phyloP scores from a whole-genome alignment of 2,329 filamentous ascomycete genomes.

The Phoma sp. region DNA sequence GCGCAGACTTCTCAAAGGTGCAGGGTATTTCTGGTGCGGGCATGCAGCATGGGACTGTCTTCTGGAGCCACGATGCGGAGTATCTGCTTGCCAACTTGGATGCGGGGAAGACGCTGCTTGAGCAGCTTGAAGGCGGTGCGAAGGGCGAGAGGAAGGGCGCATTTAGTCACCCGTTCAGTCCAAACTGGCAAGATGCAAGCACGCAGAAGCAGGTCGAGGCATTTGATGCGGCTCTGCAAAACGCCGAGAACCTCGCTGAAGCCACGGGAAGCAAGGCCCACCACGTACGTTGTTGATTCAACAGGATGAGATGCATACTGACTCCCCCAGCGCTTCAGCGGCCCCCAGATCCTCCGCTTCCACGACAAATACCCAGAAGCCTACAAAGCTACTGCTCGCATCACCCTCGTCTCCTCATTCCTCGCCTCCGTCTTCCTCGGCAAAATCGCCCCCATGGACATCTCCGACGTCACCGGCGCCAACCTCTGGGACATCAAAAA shows the following conservation, averaged over 20 bases:
- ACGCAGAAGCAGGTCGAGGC: slow-evolving; percentile 90
- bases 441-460: slow-evolving; percentile 85
- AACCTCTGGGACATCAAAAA: slow-evolving; percentile 91
- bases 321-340: slow-evolving; percentile 81
- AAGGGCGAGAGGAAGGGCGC: slow-evolving; percentile 59
- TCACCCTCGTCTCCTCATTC: slow-evolving; percentile 95
- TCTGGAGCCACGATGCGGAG: slow-evolving; percentile 80
- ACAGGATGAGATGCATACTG: not conserved
- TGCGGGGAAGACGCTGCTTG: slow-evolving; percentile 67
- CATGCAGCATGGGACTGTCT: slow-evolving; percentile 97
- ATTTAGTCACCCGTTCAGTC: slow-evolving; percentile 85
- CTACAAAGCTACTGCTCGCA: slow-evolving; percentile 80
- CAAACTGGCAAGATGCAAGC: slow-evolving; percentile 98
- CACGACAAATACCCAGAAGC: slow-evolving; percentile 79
- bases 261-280: slow-evolving; percentile 92
- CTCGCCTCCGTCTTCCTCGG: slow-evolving; percentile 90
- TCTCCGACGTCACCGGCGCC: slow-evolving; percentile 94
- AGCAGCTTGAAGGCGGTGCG: slow-evolving; percentile 66
- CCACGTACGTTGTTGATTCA: slow-evolving; percentile 68
- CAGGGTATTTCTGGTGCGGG: slow-evolving; percentile 88
- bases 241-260: slow-evolving; percentile 72
- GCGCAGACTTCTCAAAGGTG: slow-evolving; percentile 76
- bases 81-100: slow-evolving; percentile 68
- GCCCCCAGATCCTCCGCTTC: slow-evolving; percentile 93
- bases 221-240: slow-evolving; percentile 78